Percentiles rank a stretch among this genome's conserved stretches.
Evolutionary conservation across 306 rosid species (phyloP).

Genomic region (Prunus davidiana): DNA sequence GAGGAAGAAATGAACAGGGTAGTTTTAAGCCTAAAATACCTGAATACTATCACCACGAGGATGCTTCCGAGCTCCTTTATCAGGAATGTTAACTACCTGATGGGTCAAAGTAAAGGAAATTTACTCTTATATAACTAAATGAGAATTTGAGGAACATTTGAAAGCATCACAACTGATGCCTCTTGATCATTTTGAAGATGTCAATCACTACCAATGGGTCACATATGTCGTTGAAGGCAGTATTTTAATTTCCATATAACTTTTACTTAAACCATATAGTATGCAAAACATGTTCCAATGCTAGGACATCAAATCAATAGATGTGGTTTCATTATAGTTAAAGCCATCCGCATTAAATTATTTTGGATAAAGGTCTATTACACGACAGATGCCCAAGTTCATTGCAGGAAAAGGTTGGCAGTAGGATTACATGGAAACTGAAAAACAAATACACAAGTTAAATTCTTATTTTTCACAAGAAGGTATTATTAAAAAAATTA

Average conservation of each 20-base stretch:
- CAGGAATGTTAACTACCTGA: constrained; percentile 67
- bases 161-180: constrained; percentile 1
- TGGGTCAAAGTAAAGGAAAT: background rate
- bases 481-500: background rate
- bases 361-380: background rate
- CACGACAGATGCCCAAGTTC: background rate
- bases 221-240: background rate
- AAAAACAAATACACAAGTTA: background rate
- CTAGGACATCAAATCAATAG: background rate
- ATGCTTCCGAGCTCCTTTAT: constrained; percentile 61
- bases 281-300: background rate
- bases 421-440: background rate
- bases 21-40: constrained; percentile 33
- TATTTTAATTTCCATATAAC: background rate
- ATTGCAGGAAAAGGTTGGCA: background rate
- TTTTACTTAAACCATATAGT: background rate
- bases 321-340: background rate
- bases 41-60: constrained; percentile 49
- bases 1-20: background rate
- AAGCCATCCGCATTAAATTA: background rate
- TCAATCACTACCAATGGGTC: no score
- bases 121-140: background rate
- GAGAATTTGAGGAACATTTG: background rate
- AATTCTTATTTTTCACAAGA: background rate
- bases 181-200: background rate